phyloP scores from a whole-genome alignment of 2,329 filamentous ascomycete genomes.

The Pyricularia pennisetigena region DNA sequence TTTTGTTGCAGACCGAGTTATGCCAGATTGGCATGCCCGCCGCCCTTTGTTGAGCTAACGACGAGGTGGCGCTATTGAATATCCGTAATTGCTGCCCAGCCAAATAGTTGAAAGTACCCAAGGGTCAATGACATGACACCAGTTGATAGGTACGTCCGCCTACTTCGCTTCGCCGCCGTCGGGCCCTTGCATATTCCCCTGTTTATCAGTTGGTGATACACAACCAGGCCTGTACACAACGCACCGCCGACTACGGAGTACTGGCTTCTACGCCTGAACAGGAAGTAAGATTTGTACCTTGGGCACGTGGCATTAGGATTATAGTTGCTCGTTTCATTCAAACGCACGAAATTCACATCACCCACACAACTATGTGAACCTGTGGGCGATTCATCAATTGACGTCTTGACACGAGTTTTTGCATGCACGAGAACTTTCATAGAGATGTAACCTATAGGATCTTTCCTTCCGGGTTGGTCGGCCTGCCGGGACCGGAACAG shows the following conservation, averaged over 20 bases:
- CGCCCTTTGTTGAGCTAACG: neutral
- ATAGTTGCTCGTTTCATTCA: neutral
- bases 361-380: neutral
- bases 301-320: neutral
- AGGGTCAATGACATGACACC: neutral
- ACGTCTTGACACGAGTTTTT: neutral
- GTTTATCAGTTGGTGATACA: neutral
- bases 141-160: neutral
- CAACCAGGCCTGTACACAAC: no score
- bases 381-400: neutral
- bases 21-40: neutral
- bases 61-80: neutral
- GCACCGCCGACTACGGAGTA: no score
- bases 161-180: neutral
- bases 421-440: no score
- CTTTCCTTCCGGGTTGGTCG: neutral
- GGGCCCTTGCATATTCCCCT: constrained; percentile 1
- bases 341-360: neutral
- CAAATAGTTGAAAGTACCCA: neutral
- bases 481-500: neutral
- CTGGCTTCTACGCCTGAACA: no score
- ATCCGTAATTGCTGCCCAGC: neutral
- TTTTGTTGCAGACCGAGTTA: neutral
- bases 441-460: neutral
- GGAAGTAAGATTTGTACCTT: no score